These are phyloP conservation scores for Exsudoporus frostii DNA, from an alignment of 768 basidiomycete species.

Conservation along the genomic window DNA sequence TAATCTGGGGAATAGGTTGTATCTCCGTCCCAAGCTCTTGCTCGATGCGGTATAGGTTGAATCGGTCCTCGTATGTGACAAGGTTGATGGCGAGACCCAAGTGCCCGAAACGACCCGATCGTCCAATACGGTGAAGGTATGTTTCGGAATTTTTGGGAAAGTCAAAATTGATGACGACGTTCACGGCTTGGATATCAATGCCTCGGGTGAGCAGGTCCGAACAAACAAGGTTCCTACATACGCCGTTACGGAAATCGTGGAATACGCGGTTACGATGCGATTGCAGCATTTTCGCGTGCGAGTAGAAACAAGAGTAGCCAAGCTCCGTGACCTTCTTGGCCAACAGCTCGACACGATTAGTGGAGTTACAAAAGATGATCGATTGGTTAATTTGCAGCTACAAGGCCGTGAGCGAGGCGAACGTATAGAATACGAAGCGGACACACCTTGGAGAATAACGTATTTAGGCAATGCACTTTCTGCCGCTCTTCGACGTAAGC, in stretches of 20 bases:
- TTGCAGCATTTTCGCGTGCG: slow-evolving; percentile 99
- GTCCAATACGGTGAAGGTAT: slow-evolving; percentile 97
- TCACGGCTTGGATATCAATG: slow-evolving; percentile 99
- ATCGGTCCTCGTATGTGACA: slow-evolving; percentile 96
- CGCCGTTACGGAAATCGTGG: slow-evolving; percentile 98
- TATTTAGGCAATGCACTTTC: slow-evolving; percentile 99
- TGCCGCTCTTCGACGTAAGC: slow-evolving; percentile 99
- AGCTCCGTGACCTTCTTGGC: slow-evolving; percentile 99
- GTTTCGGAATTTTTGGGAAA: slow-evolving; percentile 99
- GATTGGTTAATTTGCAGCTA: slow-evolving; percentile 99
- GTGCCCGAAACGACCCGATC: slow-evolving; percentile 96
- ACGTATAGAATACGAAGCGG: background rate
- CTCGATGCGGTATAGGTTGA: slow-evolving; percentile 97
- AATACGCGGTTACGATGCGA: slow-evolving; percentile 98
- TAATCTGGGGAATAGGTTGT: slow-evolving; percentile 86
- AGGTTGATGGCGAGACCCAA: slow-evolving; percentile 96
- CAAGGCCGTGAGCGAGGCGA: slow-evolving; percentile 4
- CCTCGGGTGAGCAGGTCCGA: slow-evolving; percentile 96
- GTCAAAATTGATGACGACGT: slow-evolving; percentile 99
- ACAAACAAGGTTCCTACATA: slow-evolving; percentile 98
- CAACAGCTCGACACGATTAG: slow-evolving; percentile 97
- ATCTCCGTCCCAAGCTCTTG: slow-evolving; percentile 99
- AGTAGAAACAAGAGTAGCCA: slow-evolving; percentile 99
- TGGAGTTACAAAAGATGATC: slow-evolving; percentile 99
- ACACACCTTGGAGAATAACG: slow-evolving; percentile 92